Evolutionary conservation across 352 stramenopile species (phyloP), one percentile per base, ranked within the genome.

Genomic region (Pythium coloratum): DNA sequence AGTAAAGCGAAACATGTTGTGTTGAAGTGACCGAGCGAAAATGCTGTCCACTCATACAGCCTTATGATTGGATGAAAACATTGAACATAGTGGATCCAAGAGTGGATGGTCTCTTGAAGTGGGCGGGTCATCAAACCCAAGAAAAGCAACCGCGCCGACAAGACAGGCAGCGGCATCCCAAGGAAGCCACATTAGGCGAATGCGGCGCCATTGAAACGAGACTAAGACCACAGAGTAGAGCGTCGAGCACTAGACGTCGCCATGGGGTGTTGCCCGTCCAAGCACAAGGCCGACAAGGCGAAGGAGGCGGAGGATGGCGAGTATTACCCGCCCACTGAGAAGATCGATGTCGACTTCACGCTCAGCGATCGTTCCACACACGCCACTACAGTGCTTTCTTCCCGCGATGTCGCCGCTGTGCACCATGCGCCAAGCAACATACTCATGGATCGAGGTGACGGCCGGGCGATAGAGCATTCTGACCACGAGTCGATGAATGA

Each of bases 181-280:
- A 42, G 62, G 63, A 64, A 69, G 46, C 55, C 55, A 55, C n/a
- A 24, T n/a, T 56, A 20, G 30, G 30, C 24, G 24, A 36, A 33
- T 56, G 24, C 36, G 24, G 24, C 26, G 24, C 9, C 14, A 16
- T 56, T 12, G 9, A 24, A 14, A 36, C 24, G 30, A 26, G 50
- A 28, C 53, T 28, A 28, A 59, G 53, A 46, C 7, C 2, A 57
- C 24, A 14, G 51, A 18, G 28, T 28, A 30, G 16, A 10, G 28
- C 3, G 28, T 10, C 26, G 18, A 44, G 53, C 13, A 24, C 28
- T 10, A 26, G 56, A 28, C 40, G 33, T n/a, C n/a, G 63, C 55
- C 42, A 91, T 91, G 81, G 81, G 81, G 13, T 91, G 81, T 70
- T 91, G 78, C 60, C 71, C 81, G 55, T 91, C 83, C 28, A 91